Base-by-base conservation (phyloP, 805 yeast genomes). In the Cyberlindnera sargentensis region DNA sequence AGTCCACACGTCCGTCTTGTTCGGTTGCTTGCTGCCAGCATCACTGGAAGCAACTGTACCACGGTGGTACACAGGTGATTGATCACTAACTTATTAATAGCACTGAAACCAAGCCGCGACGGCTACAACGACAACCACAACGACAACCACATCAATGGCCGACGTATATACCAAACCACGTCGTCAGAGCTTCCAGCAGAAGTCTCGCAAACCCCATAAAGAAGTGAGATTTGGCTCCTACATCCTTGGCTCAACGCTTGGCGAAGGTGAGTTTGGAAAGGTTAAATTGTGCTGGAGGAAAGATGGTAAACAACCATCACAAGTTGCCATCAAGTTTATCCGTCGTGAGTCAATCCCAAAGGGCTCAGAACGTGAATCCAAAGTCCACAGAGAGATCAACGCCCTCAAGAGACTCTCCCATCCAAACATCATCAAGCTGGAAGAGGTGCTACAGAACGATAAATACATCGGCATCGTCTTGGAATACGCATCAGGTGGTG, bases 241-340 rank as follows among this genome's bases (percentile, higher is more conserved):
- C 58, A 77, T 86, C 24, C 72, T 93, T 6, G 99, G 98, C 3
- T 82, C 95, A 10, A 91, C 99, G 1, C 68, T 93, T 10, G 99
- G 99, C 31, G 96, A 93, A 66, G 99, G 99, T 39, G 99, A 93
- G 61, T 93, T 93, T 64, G 99, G 99, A 46, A 91, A 93, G 64
- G 99, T 93, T 46, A 93, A 91, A 62, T 71, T 93, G 24, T 98
- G 97, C 10, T 91, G 97, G 97, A 73, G 95, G 47, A 86, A 85
- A 61, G 90, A 81, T 55, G 89, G 88, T 20, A 67, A 78, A 58
- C 77, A 79, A 46, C 61, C 62, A 3, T 53, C 83, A 33, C 95
- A 89, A 65, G 95, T 88, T 8, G 99, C 99, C 38, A 89, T 93
- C 56, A 93, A 93, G 60, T 76, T 93, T 48, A 88, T 93, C 46